These are phyloP conservation scores for Eutrema japonicum DNA, from an alignment of 345 rosid species.

Conservation along the genomic window DNA sequence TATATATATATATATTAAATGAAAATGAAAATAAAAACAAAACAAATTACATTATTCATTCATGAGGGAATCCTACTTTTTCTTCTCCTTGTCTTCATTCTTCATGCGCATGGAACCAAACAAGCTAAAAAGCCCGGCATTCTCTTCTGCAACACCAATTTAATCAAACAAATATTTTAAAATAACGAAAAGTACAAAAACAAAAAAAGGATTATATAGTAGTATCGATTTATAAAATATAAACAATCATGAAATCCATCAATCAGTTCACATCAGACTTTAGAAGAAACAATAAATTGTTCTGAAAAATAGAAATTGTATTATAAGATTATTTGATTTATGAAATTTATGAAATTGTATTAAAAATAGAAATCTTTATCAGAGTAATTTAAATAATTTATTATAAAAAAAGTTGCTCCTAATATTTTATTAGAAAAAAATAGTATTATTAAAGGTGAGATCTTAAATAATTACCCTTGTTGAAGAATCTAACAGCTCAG, in stretches of 20 bases:
- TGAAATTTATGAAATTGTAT: too few relatives aligned
- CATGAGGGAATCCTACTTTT: conserved; percentile 16
- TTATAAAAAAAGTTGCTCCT: too few relatives aligned
- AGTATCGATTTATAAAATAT: too few relatives aligned
- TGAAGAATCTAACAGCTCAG: conserved; percentile 70
- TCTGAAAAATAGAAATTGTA: too few relatives aligned
- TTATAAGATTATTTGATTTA: too few relatives aligned
- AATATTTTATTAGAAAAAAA: not conserved
- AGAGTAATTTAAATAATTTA: not conserved
- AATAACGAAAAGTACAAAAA: not conserved
- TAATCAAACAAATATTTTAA: not conserved
- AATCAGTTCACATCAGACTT: too few relatives aligned
- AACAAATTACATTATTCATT: conserved; percentile 41
- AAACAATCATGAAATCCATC: not conserved
- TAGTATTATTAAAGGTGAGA: not conserved
- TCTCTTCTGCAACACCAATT: conserved; percentile 62
- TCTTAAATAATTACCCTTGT: conserved; percentile 52
- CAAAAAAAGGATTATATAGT: not conserved
- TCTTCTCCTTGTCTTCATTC: conserved; percentile 24
- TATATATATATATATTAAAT: conserved; percentile 33
- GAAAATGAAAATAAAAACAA: not conserved
- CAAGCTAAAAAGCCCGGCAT: conserved; percentile 69
- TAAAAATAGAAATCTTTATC: not conserved
- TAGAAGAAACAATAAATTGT: not conserved
- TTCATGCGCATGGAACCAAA: conserved; percentile 63